These are phyloP conservation scores for Fraxinus excelsior DNA, from an alignment of 257 asterid species.

Conservation along the genomic window DNA sequence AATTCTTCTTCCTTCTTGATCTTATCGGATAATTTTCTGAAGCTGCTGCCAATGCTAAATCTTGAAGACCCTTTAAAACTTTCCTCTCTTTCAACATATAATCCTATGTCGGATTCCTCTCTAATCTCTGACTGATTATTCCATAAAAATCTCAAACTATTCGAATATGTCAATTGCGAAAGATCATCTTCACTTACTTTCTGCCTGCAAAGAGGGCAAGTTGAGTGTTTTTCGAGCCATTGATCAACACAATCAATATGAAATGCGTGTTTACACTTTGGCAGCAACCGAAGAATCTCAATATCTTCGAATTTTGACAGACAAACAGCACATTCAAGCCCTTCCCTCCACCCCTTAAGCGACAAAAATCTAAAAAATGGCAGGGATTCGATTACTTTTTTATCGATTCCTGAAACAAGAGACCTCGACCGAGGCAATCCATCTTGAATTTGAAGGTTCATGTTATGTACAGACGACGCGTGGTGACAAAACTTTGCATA, in stretches of 20 bases:
- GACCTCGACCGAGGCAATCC: constrained; percentile 42
- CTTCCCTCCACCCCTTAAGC: constrained; percentile 47
- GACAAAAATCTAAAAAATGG: constrained; percentile 59
- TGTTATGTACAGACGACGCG: constrained; percentile 19
- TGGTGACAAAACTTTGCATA: constrained; percentile 82
- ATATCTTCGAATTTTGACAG: constrained; percentile 52
- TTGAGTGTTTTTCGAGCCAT: constrained; percentile 69
- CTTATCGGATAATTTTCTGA: constrained; percentile 15
- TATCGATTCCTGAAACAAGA: constrained; percentile 46
- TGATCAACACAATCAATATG: constrained; percentile 61
- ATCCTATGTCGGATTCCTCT: constrained; percentile 40
- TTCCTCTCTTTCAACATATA: constrained; percentile 50
- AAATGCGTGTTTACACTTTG: constrained; percentile 64
- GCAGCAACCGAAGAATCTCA: constrained; percentile 56
- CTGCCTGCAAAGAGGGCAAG: constrained; percentile 68
- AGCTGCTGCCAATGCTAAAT: constrained; percentile 36
- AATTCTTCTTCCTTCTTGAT: constrained; percentile 30
- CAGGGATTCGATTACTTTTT: constrained; percentile 51
- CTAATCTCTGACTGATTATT: constrained; percentile 26
- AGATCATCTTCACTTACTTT: constrained; percentile 44
- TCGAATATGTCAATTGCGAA: constrained; percentile 23
- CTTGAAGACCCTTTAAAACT: constrained; percentile 40
- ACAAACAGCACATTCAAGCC: constrained; percentile 78
- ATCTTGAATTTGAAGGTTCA: constrained; percentile 35
- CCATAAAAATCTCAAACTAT: constrained; percentile 40